These are phyloP conservation scores for Stephanodiscus minutulus DNA, from an alignment of 108 stramenopile genomes.

Conservation along the genomic window DNA sequence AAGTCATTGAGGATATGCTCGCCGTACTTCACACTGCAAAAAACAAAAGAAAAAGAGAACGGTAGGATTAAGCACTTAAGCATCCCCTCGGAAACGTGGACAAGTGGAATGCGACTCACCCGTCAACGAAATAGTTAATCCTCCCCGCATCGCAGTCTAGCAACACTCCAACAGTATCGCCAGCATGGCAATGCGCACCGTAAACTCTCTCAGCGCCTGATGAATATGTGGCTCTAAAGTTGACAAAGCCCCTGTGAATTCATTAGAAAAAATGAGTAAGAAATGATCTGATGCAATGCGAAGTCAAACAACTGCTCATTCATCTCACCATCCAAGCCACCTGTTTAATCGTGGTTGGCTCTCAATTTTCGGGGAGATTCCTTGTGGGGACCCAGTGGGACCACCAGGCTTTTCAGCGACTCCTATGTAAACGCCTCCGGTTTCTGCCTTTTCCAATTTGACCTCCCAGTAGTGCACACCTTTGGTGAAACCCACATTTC, in stretches of 20 bases:
- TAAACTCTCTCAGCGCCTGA: constrained; percentile 89
- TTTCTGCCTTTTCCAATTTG: constrained; percentile 89
- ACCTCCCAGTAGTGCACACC: constrained; percentile 97
- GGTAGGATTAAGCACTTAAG: not conserved
- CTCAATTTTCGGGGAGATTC: constrained; percentile 55
- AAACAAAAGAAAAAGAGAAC: not conserved
- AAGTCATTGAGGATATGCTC: constrained; percentile 94
- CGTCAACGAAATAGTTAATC: constrained; percentile 93
- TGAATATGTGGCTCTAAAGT: constrained; percentile 90
- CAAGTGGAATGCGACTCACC: not conserved
- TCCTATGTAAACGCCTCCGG: constrained; percentile 92
- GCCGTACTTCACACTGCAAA: constrained; percentile 84
- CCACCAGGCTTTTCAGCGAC: constrained; percentile 88
- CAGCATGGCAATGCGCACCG: constrained; percentile 88
- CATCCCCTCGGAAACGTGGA: not conserved
- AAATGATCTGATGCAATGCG: not conserved
- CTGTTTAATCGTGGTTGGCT: constrained; percentile 64
- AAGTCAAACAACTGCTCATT: not conserved
- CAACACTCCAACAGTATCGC: constrained; percentile 93
- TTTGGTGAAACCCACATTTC: constrained; percentile 79
- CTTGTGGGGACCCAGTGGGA: constrained; percentile 48
- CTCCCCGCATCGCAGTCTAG: constrained; percentile 94
- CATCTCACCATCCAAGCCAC: constrained; percentile 78
- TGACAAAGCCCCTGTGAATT: constrained; percentile 80
- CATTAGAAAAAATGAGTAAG: not conserved